Evolutionary conservation across 768 basidiomycete species (phyloP).

Genomic region (Psilocybe sp.): DNA sequence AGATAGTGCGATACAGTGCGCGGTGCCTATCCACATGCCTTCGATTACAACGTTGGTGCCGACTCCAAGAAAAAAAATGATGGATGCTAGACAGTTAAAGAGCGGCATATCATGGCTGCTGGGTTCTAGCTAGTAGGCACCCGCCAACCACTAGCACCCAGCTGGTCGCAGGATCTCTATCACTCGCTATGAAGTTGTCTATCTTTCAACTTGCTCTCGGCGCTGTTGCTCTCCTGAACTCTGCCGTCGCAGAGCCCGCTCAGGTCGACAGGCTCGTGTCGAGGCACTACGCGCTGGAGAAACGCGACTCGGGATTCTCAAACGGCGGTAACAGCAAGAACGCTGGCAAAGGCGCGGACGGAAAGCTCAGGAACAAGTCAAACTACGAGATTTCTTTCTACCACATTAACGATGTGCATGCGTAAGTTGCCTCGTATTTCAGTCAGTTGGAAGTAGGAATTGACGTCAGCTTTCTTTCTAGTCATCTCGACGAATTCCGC

Average conservation of each 20-base stretch:
- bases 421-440: constrained; percentile 16
- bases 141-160: too few relatives aligned
- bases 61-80: too few relatives aligned
- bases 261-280: constrained; percentile 23
- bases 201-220: neutral
- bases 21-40: too few relatives aligned
- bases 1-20: too few relatives aligned
- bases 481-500: constrained; percentile 37
- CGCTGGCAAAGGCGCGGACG: constrained; percentile 16
- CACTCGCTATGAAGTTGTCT: neutral
- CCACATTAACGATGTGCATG: constrained; percentile 44
- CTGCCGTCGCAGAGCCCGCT: constrained; percentile 3
- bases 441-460: neutral
- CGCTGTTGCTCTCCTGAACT: neutral
- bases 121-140: too few relatives aligned
- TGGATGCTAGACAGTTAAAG: too few relatives aligned
- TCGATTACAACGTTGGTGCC: too few relatives aligned
- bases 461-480: constrained; percentile 3
- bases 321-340: constrained; percentile 18
- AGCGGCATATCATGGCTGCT: too few relatives aligned
- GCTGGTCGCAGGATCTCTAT: too few relatives aligned
- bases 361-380: constrained; percentile 12
- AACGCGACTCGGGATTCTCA: constrained; percentile 20
- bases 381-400: constrained; percentile 30
- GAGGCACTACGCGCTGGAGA: constrained; percentile 14